Evolutionary conservation across 345 rosid genomes (phyloP).

Genomic region (Eucalyptus pumila): DNA sequence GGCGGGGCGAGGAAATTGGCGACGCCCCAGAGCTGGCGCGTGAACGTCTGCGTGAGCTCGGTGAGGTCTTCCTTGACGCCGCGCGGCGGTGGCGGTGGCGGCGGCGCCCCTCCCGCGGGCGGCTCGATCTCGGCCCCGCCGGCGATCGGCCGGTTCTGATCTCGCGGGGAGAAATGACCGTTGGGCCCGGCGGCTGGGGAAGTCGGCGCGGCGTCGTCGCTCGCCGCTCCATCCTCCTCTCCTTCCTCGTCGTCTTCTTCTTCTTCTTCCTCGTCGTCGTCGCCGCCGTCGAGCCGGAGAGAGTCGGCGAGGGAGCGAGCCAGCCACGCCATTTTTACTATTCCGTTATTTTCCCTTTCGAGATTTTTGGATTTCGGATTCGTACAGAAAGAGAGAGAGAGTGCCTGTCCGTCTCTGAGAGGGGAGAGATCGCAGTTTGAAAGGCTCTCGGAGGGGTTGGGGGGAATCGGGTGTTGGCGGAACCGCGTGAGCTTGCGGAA

Average conservation of each 20-base stretch:
- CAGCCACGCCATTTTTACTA: conserved; percentile 59
- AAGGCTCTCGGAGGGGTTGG: not conserved
- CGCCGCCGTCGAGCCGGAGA: conserved; percentile 61
- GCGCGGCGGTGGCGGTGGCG: conserved; percentile 40
- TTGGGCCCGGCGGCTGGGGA: not conserved
- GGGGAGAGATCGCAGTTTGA: not conserved
- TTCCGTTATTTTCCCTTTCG: not conserved
- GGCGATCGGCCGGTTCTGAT: not conserved
- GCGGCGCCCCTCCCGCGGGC: conserved; percentile 21
- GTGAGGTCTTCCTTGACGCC: conserved; percentile 86
- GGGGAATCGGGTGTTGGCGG: not conserved
- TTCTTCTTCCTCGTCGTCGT: not conserved
- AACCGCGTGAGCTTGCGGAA: not conserved
- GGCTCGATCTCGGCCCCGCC: not conserved
- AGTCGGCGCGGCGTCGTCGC: conserved; percentile 12
- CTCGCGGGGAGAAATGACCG: not conserved
- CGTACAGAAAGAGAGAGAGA: not conserved
- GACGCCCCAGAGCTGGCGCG: conserved; percentile 86
- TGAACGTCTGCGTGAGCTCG: conserved; percentile 59
- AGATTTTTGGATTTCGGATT: not conserved
- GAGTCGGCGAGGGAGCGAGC: conserved; percentile 78
- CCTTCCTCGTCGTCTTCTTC: not conserved
- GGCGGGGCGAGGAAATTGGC: conserved; percentile 85
- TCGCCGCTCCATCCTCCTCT: not conserved
- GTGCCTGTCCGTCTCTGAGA: not conserved